These are phyloP conservation scores for Metschnikowia anglica DNA, from an alignment of 805 yeast species.

Conservation along the genomic window DNA sequence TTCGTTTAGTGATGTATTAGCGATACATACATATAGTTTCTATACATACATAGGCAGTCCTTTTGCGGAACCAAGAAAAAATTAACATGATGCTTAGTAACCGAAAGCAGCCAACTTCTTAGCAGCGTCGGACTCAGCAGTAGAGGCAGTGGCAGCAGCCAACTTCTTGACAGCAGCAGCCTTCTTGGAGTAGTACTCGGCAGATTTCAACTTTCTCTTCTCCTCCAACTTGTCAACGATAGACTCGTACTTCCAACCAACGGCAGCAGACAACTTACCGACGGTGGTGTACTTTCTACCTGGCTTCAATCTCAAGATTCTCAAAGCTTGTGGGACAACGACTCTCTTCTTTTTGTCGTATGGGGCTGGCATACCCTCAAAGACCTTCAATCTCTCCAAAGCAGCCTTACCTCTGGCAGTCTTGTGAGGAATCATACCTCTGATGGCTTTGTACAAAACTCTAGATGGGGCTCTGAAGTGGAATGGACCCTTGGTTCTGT, in stretches of 20 bases:
- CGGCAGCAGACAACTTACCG: conserved; percentile 93
- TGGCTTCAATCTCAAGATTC: conserved; percentile 98
- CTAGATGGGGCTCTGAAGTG: conserved; percentile 99
- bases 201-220: conserved; percentile 98
- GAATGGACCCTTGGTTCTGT: conserved; percentile 99
- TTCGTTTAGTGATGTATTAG: conserved; percentile 19
- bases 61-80: conserved; percentile 10
- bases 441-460: conserved; percentile 98
- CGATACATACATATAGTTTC: conserved; percentile 18
- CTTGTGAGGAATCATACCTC: conserved; percentile 99
- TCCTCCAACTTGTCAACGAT: conserved; percentile 97
- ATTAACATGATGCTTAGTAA: conserved; percentile 59
- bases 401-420: conserved; percentile 99
- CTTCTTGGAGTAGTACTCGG: conserved; percentile 99
- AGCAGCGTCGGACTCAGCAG: conserved; percentile 88
- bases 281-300: conserved; percentile 99
- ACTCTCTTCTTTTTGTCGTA: conserved; percentile 99
- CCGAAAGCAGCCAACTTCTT: conserved; percentile 95
- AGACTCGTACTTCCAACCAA: conserved; percentile 99
- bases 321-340: conserved; percentile 99
- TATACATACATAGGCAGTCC: conserved; percentile 17
- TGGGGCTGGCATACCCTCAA: conserved; percentile 99
- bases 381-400: conserved; percentile 97
- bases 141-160: conserved; percentile 79
- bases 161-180: conserved; percentile 92